A percentile compares a stretch with the other conserved stretches of the same genome.
These are phyloP conservation scores for Trichoderma simmonsii DNA, from an alignment of 2,329 filamentous ascomycete genomes.

Conservation along the genomic window DNA sequence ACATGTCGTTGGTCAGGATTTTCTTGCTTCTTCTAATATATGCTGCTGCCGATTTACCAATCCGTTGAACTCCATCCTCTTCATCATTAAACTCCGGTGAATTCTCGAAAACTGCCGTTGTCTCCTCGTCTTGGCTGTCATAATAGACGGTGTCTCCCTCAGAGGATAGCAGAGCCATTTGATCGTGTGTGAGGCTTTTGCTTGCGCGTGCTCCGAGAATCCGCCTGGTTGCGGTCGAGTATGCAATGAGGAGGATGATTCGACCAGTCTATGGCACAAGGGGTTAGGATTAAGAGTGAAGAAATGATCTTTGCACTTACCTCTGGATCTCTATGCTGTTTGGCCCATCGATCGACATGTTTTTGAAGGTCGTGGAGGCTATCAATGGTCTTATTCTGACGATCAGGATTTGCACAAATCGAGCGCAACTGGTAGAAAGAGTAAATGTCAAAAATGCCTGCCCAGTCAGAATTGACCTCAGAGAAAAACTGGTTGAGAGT, in stretches of 20 bases:
- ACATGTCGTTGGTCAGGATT: neutral
- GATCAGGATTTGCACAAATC: neutral
- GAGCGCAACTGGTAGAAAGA: neutral
- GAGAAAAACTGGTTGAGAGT: neutral
- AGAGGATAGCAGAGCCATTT: neutral
- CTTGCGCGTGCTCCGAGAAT: neutral
- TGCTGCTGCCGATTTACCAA: neutral
- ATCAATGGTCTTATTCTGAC: neutral
- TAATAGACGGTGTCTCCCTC: neutral
- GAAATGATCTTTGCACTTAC: neutral
- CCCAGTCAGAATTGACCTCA: neutral
- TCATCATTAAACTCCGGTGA: neutral
- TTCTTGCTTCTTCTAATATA: neutral
- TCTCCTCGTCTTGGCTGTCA: neutral
- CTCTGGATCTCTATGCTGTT: neutral
- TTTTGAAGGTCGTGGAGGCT: neutral
- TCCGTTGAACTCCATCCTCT: neutral
- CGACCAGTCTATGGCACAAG: neutral
- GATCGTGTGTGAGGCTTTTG: neutral
- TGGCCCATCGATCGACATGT: neutral
- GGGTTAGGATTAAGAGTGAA: neutral
- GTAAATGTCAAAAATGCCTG: neutral
- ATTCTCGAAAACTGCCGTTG: neutral
- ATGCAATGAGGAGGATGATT: neutral
- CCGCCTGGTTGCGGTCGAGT: neutral